Percentiles rank a stretch among this genome's conserved stretches.
phyloP scores from a whole-genome alignment of 2,329 filamentous ascomycete species.

The Colletotrichum spaethianum region DNA sequence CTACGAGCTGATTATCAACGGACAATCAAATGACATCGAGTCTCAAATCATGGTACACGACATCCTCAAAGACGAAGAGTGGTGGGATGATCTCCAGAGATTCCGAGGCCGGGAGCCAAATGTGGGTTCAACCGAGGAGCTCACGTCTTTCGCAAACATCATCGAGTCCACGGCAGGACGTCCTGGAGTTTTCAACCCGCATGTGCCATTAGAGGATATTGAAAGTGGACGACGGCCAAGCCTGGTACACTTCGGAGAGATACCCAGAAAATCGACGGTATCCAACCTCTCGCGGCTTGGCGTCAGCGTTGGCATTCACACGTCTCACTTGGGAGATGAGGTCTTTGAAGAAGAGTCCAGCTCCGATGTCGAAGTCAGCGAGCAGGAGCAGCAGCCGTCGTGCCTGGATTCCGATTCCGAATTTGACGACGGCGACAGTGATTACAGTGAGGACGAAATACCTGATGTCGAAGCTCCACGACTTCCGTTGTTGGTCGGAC shows the following conservation, averaged over 20 bases:
- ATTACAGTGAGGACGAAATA: slow-evolving; percentile 47
- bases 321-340: slow-evolving; percentile 77
- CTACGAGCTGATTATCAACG: slow-evolving; percentile 86
- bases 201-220: slow-evolving; percentile 48
- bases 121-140: slow-evolving; percentile 59
- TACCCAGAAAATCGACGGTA: slow-evolving; percentile 73
- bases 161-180: slow-evolving; percentile 59
- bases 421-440: slow-evolving; percentile 51
- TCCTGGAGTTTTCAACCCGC: slow-evolving; percentile 60
- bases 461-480: slow-evolving; percentile 40
- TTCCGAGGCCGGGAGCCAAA: slow-evolving; percentile 59
- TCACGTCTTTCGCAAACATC: slow-evolving; percentile 59
- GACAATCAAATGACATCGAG: slow-evolving; percentile 59
- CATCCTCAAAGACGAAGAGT: slow-evolving; percentile 79
- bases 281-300: slow-evolving; percentile 69
- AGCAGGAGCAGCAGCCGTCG: slow-evolving; percentile 52
- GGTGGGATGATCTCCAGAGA: slow-evolving; percentile 84
- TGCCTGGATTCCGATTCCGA: slow-evolving; percentile 52
- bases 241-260: slow-evolving; percentile 71
- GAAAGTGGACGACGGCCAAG: slow-evolving; percentile 58
- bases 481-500: slow-evolving; percentile 41
- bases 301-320: slow-evolving; percentile 81
- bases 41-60: slow-evolving; percentile 74
- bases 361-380: slow-evolving; percentile 55
- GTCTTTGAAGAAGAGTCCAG: slow-evolving; percentile 63